Evolutionary conservation across 1,139 yeast species (phyloP), one percentile per base, ranked within the genome.

Genomic region (Dujonia santamariae): DNA sequence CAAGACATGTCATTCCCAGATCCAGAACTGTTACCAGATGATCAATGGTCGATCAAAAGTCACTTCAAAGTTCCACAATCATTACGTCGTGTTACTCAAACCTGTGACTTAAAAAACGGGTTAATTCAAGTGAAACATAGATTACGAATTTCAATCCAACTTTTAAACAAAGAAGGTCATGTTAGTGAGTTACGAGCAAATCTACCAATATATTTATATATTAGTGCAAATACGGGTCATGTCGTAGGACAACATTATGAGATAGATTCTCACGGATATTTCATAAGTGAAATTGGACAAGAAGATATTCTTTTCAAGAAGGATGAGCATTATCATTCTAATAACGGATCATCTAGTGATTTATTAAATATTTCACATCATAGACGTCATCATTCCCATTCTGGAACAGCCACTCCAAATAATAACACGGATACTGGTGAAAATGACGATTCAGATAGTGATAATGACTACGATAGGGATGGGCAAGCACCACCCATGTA

Each of bases 101-200:
- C 78, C 36, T 76, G 84, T 51, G 67, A 67, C 13, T 55, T 78
- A 28, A 66, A 67, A 34, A 59, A 67, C 32, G 70, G 67, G 18
- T 51, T 75, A 36, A 62, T 80, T 34, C 71, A 67, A 39, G 82
- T 80, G 5, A 72, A 77, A 38, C 90, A 83, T 53, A 69, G 82
- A 45, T 50, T 83, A 30, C 71, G 81, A 39, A 59, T 81, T 15
- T 67, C 68, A 3, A 69, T 82, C 18, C 75, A 74, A 36, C 54
- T 83, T 30, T 61, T 71, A 19, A 82, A 81, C 48, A 63, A 75
- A 2, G 78, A 72, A 41, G 85, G 86, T 2, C 85, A 79, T 48
- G 64, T 74, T 5, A 78, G 85, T 39, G 90, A 83, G 54, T 57
- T 82, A 20, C 61, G 86, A 30, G 85, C 88, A 3, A 78, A 82